These are phyloP conservation scores for Aspergillus brasiliensis DNA, from an alignment of 2,329 filamentous ascomycete genomes.

Conservation along the genomic window DNA sequence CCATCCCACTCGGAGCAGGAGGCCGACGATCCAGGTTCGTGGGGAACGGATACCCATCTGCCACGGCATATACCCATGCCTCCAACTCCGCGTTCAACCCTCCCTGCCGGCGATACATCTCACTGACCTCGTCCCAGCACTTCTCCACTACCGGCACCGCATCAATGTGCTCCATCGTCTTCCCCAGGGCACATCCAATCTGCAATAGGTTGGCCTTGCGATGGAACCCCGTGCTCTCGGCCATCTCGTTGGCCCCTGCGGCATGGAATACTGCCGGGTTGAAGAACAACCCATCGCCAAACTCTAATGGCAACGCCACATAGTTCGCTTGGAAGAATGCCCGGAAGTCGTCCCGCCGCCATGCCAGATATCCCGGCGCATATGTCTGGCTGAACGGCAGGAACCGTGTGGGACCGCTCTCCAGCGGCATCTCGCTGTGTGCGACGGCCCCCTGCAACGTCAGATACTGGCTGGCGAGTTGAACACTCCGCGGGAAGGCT, in stretches of 20 bases:
- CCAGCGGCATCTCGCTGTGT: constrained; percentile 61
- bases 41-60: constrained; percentile 63
- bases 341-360: constrained; percentile 55
- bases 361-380: constrained; percentile 61
- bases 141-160: constrained; percentile 52
- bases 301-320: constrained; percentile 54
- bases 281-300: constrained; percentile 66
- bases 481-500: constrained; percentile 55
- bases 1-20: constrained; percentile 60
- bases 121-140: constrained; percentile 57
- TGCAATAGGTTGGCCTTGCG: constrained; percentile 65
- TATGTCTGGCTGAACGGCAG: constrained; percentile 64
- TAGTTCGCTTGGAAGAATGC: constrained; percentile 57
- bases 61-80: constrained; percentile 55
- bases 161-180: constrained; percentile 65
- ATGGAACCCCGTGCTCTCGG: constrained; percentile 42
- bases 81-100: constrained; percentile 44
- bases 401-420: constrained; percentile 62
- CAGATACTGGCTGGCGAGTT: constrained; percentile 58
- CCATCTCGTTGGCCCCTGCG: constrained; percentile 57
- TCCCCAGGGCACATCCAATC: constrained; percentile 63
- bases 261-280: constrained; percentile 66
- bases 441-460: constrained; percentile 66
- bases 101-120: constrained; percentile 47
- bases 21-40: constrained; percentile 62